Base-by-base conservation (phyloP, 2,329 filamentous ascomycete genomes). In the Camptophora hylomeconis region DNA sequence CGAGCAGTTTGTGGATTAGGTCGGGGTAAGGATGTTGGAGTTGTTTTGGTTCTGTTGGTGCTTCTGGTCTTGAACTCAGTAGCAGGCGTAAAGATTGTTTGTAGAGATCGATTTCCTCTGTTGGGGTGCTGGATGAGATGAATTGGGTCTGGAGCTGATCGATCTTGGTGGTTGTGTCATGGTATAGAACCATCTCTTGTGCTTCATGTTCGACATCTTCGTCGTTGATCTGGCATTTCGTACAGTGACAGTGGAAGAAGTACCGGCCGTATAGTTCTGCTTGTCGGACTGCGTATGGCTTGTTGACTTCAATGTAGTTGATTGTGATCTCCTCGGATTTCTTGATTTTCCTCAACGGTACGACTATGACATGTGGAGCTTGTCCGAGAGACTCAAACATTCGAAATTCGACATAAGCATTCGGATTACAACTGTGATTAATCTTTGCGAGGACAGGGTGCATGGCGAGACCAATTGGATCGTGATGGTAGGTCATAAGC, bases 361-460 rank as follows among this genome's bases (percentile, higher is more conserved):
- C 64, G 17, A 74, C 44, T 9, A 54, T 54, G 7, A 71, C 37
- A 36, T 18, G 37, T 31, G 26, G 21, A 34, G 17, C 33, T 31
- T 8, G 19, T 30, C 3, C 31, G 7, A 23, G 28, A 23, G 22
- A 28, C 10, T n/a, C 24, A 22, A 5, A 25, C 26, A 8, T n/a
- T 14, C 11, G 15, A 8, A 24, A 24, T 17, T 61, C 52, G 12
- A 72, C 58, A 17, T 61, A 60, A 3, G 66, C 61, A 39, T 76
- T 77, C 3, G 69, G 68, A 14, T 64, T 57, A 44, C 73, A 77
- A 23, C 67, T 73, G 45, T 78, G 73, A 37, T 77, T 77, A 23
- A 71, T 56, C 10, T 63, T 51, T 16, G 65, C 58, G 2, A 66
- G 55, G 11, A 60, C 53, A 0, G 69, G 67, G 36, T 75, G 67